These are phyloP conservation scores for Epicoccum nigrum DNA, from an alignment of 2,329 filamentous ascomycete species.

Conservation along the genomic window DNA sequence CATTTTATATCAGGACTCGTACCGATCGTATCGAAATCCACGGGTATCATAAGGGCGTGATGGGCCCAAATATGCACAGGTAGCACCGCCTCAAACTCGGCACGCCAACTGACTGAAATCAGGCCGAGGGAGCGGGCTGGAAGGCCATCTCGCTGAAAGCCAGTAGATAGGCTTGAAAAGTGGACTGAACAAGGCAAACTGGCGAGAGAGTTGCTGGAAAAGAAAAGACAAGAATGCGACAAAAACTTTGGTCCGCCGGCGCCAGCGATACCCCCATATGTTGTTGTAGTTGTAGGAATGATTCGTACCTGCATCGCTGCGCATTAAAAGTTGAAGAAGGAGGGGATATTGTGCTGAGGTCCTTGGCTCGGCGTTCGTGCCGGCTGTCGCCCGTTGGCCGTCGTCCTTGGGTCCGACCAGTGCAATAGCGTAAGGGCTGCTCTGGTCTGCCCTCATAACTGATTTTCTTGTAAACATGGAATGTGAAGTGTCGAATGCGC, in stretches of 20 bases:
- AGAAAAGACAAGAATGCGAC: conserved; percentile 15
- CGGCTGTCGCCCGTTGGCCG: not conserved
- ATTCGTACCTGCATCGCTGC: conserved; percentile 19
- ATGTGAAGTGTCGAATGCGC: conserved; percentile 4
- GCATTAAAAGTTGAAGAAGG: conserved; percentile 14
- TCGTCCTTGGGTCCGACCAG: conserved; percentile 4
- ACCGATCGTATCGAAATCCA: conserved; percentile 21
- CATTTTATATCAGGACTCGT: conserved; percentile 25
- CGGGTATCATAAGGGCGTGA: conserved; percentile 31
- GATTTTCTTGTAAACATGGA: conserved; percentile 14
- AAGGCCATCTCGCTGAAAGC: not conserved
- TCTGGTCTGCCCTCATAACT: conserved; percentile 10
- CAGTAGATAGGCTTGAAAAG: not conserved
- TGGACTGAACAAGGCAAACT: not conserved
- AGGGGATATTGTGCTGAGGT: not conserved
- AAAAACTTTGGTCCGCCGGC: conserved; percentile 3
- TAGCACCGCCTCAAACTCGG: conserved; percentile 10
- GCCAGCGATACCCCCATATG: conserved; percentile 16
- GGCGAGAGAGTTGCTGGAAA: not conserved
- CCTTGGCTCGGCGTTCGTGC: conserved; percentile 1
- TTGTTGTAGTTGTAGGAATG: conserved; percentile 20
- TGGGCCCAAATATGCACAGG: conserved; percentile 31
- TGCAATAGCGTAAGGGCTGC: not conserved
- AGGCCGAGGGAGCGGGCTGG: conserved; percentile 14
- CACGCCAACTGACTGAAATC: conserved; percentile 8